Conservation (phyloP, 2,329 filamentous ascomycete species). For the Mycogone perniciosa region DNA sequence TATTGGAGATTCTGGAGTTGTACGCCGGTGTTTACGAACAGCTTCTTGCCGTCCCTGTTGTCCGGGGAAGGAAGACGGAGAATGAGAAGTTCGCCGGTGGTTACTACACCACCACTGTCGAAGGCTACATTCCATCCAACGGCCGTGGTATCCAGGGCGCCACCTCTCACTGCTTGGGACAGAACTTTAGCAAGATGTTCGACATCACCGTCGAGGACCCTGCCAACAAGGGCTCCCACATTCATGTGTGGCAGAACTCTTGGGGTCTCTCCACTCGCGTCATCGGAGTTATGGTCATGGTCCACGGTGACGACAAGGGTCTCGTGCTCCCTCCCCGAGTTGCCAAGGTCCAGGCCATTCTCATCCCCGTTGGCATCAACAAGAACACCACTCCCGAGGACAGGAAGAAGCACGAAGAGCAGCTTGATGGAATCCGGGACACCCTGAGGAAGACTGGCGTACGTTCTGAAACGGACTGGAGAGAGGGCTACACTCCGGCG, state of each 20-base stretch:
- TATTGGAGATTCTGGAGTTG: slow-evolving; percentile 85
- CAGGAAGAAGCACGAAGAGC: slow-evolving; percentile 65
- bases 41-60: slow-evolving; percentile 87
- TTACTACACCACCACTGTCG: slow-evolving; percentile 92
- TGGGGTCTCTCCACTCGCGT: slow-evolving; percentile 97
- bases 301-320: slow-evolving; percentile 93
- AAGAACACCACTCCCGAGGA: slow-evolving; percentile 80
- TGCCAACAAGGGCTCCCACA: slow-evolving; percentile 66
- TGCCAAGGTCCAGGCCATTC: slow-evolving; percentile 75
- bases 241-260: slow-evolving; percentile 97
- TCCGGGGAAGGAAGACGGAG: slow-evolving; percentile 90
- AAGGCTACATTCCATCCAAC: slow-evolving; percentile 93
- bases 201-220: slow-evolving; percentile 96
- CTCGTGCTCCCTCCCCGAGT: slow-evolving; percentile 89
- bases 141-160: slow-evolving; percentile 95
- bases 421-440: slow-evolving; percentile 64
- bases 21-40: slow-evolving; percentile 92
- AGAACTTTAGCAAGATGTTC: slow-evolving; percentile 99
- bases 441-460: slow-evolving; percentile 67
- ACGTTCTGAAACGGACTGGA: slow-evolving; percentile 72
- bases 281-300: slow-evolving; percentile 98
- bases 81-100: slow-evolving; percentile 98
- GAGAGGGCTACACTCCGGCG: slow-evolving; percentile 87
- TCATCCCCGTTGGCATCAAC: slow-evolving; percentile 89
- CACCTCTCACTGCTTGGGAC: slow-evolving; percentile 88